Conservation (phyloP, 2,329 filamentous ascomycete species). For the Trichoderma gracile region DNA sequence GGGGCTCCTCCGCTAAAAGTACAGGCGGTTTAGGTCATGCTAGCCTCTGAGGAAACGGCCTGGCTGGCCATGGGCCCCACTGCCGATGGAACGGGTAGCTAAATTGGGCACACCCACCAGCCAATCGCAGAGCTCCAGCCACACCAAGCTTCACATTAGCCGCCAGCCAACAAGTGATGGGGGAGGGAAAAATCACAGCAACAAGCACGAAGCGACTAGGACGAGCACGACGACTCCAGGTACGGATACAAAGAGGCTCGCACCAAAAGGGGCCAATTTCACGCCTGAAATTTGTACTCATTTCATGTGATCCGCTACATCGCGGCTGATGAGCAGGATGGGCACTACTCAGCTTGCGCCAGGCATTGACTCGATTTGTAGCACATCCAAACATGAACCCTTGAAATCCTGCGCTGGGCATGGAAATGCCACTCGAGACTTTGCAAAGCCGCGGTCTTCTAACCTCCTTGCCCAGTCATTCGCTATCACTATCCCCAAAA, state of each 20-base stretch:
- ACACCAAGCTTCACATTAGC: constrained; percentile 25
- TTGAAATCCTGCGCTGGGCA: not conserved
- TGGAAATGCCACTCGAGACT: not conserved
- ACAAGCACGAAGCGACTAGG: constrained; percentile 7
- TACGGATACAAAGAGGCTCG: not conserved
- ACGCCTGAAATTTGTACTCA: constrained; percentile 9
- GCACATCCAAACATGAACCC: too few species aligned
- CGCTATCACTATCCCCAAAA: constrained; percentile 84
- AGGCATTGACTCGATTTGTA: not conserved
- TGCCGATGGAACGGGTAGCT: constrained; percentile 21
- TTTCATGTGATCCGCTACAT: constrained; percentile 2
- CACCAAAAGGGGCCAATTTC: constrained; percentile 15
- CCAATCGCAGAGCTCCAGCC: constrained; percentile 22
- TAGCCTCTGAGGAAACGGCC: constrained; percentile 12
- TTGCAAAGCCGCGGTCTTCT: not conserved
- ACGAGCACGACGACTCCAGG: not conserved
- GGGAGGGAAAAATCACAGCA: not conserved
- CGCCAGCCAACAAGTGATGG: constrained; percentile 20
- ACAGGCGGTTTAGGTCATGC: constrained; percentile 1
- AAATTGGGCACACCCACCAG: constrained; percentile 13
- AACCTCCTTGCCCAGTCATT: constrained; percentile 38
- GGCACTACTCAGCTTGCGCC: not conserved
- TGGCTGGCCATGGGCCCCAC: constrained; percentile 11
- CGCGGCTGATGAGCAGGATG: not conserved
- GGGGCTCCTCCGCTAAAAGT: not conserved